Evolutionary conservation across 495 filamentous ascomycete species (phyloP).

Genomic region (Parachaetomium inaequale): DNA sequence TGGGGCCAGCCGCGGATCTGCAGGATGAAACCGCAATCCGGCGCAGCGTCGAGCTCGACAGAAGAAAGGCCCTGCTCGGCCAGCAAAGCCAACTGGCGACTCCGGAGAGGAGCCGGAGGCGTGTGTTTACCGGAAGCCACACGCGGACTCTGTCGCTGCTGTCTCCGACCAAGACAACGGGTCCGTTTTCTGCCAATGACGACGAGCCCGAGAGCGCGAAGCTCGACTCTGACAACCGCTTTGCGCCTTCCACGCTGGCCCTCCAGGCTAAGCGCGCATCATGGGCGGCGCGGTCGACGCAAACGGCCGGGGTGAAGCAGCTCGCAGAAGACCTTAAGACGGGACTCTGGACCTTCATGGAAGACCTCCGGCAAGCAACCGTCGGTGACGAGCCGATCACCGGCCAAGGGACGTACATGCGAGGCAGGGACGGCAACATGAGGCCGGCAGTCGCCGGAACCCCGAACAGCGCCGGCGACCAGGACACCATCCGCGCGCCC

Average conservation of each 20-base stretch:
- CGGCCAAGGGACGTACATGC: constrained; percentile 46
- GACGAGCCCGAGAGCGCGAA: constrained; percentile 24
- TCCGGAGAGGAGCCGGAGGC: constrained; percentile 40
- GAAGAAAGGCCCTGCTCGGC: constrained; percentile 55
- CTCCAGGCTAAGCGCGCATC: constrained; percentile 45
- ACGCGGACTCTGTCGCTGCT: constrained; percentile 78
- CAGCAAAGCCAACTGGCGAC: constrained; percentile 48
- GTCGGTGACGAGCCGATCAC: constrained; percentile 85
- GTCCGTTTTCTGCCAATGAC: constrained; percentile 29
- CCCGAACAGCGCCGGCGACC: constrained; percentile 15
- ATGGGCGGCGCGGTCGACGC: constrained; percentile 43
- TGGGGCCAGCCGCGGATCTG: constrained; percentile 28
- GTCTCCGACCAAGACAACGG: constrained; percentile 54
- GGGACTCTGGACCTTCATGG: constrained; percentile 94
- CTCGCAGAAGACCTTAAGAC: constrained; percentile 86
- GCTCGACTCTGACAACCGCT: constrained; percentile 19
- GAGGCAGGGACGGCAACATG: constrained; percentile 37
- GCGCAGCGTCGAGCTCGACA: constrained; percentile 52
- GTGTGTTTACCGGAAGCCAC: constrained; percentile 56
- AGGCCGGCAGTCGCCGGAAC: constrained; percentile 35
- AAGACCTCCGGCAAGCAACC: constrained; percentile 90
- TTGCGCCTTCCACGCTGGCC: constrained; percentile 18
- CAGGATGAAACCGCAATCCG: constrained; percentile 40
- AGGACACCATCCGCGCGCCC: constrained; percentile 39
- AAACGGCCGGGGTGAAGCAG: constrained; percentile 57